Evolutionary conservation across 1,139 yeast species (phyloP), one percentile per base, ranked within the genome.

Genomic region (Geotrichum cucujoidarum): DNA sequence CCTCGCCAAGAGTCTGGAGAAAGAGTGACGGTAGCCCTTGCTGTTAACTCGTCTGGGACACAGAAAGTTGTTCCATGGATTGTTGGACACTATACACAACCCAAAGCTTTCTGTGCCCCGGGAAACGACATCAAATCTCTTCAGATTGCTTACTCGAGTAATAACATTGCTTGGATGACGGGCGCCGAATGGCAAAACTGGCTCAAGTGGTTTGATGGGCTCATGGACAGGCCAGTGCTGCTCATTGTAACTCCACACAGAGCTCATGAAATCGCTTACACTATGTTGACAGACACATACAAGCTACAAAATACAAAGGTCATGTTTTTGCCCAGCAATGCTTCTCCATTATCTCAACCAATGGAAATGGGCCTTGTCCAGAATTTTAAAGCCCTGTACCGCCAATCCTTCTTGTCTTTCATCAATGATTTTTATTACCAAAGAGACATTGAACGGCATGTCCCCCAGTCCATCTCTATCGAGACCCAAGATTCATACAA

Each of bases 51-150:
- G 13, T 39, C 49, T 24, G 52, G 52, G 7, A 42, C 49, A 2
- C 40, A 46, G 20, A 47, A 44, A 7, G 43, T 49, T 8, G 40
- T 44, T 3, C 52, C 52, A 2, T 49, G 52, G 52, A 43, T 49
- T 10, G 37, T 49, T 34, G 52, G 52, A 16, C 52, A 45, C 11
- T 27, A 37, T 30, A 10, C 34, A 11, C 4, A 14, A 5, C 52
- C 49, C 3, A 36, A 42, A 11, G 27, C 52, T 5, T 36, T 49
- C 24, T 14, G 17, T 17, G 44, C 43, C 10, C 45, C 47, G 7
- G 48, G 52, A 13, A 45, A 40, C 37, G 50, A 47, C 25, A 37
- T 47, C n/a, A 37, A 30, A 10, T 29, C 43, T 13, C 30, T 47
- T 2, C 31, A 38, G 11, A 39, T 21, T 21, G 29, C 34, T 14